These are phyloP conservation scores for Tulasnella calospora DNA, from an alignment of 768 basidiomycete species.

Conservation along the genomic window DNA sequence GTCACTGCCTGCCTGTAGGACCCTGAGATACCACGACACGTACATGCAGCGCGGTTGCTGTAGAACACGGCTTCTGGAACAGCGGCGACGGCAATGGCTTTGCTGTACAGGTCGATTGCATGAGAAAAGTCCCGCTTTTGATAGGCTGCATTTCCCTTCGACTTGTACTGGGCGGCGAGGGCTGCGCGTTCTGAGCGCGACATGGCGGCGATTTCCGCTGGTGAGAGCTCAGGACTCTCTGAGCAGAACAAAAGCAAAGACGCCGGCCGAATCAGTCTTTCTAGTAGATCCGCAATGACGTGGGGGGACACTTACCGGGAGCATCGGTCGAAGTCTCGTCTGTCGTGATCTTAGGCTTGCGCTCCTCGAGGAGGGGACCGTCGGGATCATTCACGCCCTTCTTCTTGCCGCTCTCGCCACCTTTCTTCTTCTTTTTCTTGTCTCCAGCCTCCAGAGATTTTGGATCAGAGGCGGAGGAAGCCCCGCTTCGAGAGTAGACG, in stretches of 20 bases:
- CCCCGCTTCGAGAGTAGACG: conserved; percentile 34
- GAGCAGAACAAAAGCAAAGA: conserved; percentile 20
- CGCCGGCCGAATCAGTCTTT: neutral
- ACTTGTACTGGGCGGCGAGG: conserved; percentile 50
- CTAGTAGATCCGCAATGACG: neutral
- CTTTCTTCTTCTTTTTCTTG: conserved; percentile 50
- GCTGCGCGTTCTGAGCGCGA: conserved; percentile 33
- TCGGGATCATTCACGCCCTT: conserved; percentile 53
- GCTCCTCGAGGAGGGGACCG: conserved; percentile 78
- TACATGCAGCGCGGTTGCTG: conserved; percentile 96
- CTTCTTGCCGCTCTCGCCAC: conserved; percentile 46
- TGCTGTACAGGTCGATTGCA: conserved; percentile 43
- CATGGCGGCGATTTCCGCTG: conserved; percentile 27
- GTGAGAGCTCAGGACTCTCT: conserved; percentile 26
- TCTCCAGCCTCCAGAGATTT: conserved; percentile 39
- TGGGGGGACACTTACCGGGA: conserved; percentile 35
- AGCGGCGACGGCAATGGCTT: conserved; percentile 43
- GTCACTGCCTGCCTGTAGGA: neutral
- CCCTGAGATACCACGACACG: conserved; percentile 33
- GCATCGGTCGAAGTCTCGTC: conserved; percentile 17
- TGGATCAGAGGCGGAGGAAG: conserved; percentile 17
- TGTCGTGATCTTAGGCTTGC: conserved; percentile 37
- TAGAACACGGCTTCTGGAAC: conserved; percentile 84
- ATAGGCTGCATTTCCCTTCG: conserved; percentile 44
- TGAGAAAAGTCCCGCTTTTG: conserved; percentile 39